Evolutionary conservation across 192 early-diverging fungal species (phyloP), one percentile per base, ranked within the genome.

Genomic region (Mortierella alpina): DNA sequence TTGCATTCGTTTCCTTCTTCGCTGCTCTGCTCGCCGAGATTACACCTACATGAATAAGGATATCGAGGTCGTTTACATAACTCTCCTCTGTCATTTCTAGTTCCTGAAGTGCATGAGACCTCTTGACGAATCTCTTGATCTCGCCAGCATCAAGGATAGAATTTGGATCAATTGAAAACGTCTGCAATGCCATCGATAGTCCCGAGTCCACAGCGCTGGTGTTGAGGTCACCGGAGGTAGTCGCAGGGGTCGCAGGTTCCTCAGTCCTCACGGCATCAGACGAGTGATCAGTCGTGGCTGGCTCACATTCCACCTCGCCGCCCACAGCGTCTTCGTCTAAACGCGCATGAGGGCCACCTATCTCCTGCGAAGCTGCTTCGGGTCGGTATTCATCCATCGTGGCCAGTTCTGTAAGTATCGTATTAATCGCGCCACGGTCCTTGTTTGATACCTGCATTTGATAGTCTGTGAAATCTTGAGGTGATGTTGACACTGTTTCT

Each of bases 61-160:
- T 60, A 42, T 87, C 84, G 31, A 89, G 58, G 62, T 89, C 88
- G 39, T 76, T 72, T 46, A 89, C 85, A 55, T 85, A 89, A 11
- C 70, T 74, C 52, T 82, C 70, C 42, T 89, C 88, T 6, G 88
- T 87, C 39, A 74, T 56, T 56, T 83, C 57, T 20, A 90, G 72
- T 52, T 88, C 88, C 14, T 54, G 68, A 18, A 90, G 59, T 5
- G 86, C 83, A 49, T 84, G 84, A 1, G 68, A 67, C 14, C 84
- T 70, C 61, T 82, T 86, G 39, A 73, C 66, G 20, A 68, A 80
- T 4, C 77, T 14, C 41, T 72, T 80, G 50, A 54, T 80, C 42
- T 80, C 61, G 5, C 70, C 66, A 4, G 77, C 63, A 39, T 68
- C 77, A 31, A 72, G 23, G 47, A 59, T 49, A 44, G 47, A 13